Percentiles rank a stretch among this genome's conserved stretches.
Conservation (phyloP, 2,329 filamentous ascomycete genomes). For the Periconia digitata region DNA sequence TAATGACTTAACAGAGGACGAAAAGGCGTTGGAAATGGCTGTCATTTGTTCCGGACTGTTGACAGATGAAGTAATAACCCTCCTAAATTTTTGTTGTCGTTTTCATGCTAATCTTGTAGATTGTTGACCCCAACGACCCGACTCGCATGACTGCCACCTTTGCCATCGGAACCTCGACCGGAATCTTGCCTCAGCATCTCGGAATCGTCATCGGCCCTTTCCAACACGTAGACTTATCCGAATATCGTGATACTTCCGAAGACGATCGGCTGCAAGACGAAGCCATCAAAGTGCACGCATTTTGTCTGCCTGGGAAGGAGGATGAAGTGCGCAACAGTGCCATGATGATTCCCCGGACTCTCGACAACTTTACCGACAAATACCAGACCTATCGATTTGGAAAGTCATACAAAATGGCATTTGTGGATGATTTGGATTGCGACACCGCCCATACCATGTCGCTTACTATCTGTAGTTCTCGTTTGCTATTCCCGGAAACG, state of each 20-base stretch:
- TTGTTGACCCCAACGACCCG: slow-evolving; percentile 72
- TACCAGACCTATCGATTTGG: slow-evolving; percentile 87
- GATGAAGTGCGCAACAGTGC: slow-evolving; percentile 87
- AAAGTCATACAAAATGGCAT: slow-evolving; percentile 87
- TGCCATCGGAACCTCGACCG: slow-evolving; percentile 60
- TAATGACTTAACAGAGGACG: slow-evolving; percentile 66
- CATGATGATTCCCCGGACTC: slow-evolving; percentile 75
- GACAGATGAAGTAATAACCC: slow-evolving; percentile 75
- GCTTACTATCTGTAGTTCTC: slow-evolving; percentile 82
- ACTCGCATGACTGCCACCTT: slow-evolving; percentile 89
- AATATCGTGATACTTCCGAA: slow-evolving; percentile 86
- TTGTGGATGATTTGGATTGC: slow-evolving; percentile 82
- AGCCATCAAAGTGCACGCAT: slow-evolving; percentile 85
- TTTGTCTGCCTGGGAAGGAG: slow-evolving; percentile 80
- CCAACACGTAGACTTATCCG: slow-evolving; percentile 85
- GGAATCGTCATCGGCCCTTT: slow-evolving; percentile 95
- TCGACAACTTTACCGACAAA: slow-evolving; percentile 87
- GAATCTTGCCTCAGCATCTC: slow-evolving; percentile 80
- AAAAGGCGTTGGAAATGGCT: slow-evolving; percentile 83
- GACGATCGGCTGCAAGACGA: slow-evolving; percentile 88
- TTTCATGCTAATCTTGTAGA: slow-evolving; percentile 37
- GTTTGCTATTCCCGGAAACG: slow-evolving; percentile 80
- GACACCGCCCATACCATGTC: slow-evolving; percentile 79
- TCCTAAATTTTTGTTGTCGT: too few relatives aligned
- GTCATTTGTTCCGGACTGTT: slow-evolving; percentile 90